Conservation (phyloP, 805 yeast species). For the Nakazawaea holstii region DNA sequence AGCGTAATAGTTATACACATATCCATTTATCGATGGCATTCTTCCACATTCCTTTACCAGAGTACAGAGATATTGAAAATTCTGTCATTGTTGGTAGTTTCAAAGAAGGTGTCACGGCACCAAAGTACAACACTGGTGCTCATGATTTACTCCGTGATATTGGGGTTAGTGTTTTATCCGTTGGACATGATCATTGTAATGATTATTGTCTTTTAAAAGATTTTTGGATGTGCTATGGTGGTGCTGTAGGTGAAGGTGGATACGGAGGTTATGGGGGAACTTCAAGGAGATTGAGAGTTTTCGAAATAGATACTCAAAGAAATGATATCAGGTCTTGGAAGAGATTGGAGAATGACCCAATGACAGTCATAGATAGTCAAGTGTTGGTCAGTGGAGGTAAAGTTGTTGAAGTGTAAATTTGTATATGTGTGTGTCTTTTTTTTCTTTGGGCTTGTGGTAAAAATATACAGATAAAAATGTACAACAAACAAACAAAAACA, state of each 20-base stretch:
- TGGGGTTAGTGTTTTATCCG: conserved; percentile 71
- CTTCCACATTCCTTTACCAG: conserved; percentile 92
- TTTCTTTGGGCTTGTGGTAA: not conserved
- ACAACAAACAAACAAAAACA: no score
- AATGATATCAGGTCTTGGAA: conserved; percentile 65
- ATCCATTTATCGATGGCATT: conserved; percentile 76
- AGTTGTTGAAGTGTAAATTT: conserved; percentile 3
- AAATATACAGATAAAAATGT: not conserved
- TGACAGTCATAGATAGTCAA: conserved; percentile 43
- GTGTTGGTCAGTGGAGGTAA: conserved; percentile 39
- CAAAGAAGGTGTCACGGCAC: conserved; percentile 77
- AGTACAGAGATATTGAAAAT: conserved; percentile 48
- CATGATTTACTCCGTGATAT: conserved; percentile 50
- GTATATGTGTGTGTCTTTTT: not conserved
- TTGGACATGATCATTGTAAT: conserved; percentile 95
- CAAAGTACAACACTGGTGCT: conserved; percentile 64
- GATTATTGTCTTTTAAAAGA: conserved; percentile 75
- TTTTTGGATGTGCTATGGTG: conserved; percentile 91
- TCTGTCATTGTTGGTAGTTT: conserved; percentile 52
- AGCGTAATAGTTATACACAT: conserved; percentile 29
- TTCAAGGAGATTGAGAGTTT: conserved; percentile 71
- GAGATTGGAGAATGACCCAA: conserved; percentile 54
- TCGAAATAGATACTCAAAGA: conserved; percentile 50
- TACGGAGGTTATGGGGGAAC: conserved; percentile 92
- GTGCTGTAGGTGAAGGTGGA: conserved; percentile 92